Base-by-base conservation (phyloP, 305 asterid genomes). In the Petunia hybrid region DNA sequence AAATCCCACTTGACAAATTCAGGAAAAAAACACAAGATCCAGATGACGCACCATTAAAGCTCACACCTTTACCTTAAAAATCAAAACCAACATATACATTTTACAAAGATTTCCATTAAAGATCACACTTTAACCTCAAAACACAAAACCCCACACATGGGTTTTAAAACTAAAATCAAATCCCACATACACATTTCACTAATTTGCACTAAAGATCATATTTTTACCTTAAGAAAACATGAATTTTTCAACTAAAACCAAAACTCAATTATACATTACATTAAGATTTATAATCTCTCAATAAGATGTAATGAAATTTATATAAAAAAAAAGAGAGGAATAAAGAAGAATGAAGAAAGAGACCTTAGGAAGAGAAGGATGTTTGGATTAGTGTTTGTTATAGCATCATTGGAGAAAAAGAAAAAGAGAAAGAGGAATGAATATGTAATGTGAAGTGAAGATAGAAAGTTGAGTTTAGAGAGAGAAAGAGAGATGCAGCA, bases 1-100 rank as follows among this genome's bases (percentile, higher is more conserved):
- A 76, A 80, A 80, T 69, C 87, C 76, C 81, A 80, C 82, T 55
- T 70, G 67, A 80, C 74, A 69, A 41, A 68, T 74, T 41, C 75
- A 68, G 3, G 39, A n/a, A n/a, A n/a, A 8, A 82, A 80, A 77
- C 83, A 80, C 77, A 82, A 84, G 94, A 92, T 92, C 97, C 86
- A 87, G 80, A 75, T 81, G 53, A 64, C 66, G 75, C 62, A 41
- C 40, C 45, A 45, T 53, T 16, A 79, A 82, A 85, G 82, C 53
- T 57, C 55, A 80, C 53, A 74, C n/a, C 65, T 69, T 78, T 81
- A 82, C 74, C 79, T 62, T 60, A 41, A 80, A 57, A 43, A n/a
- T n/a, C n/a, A n/a, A n/a, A n/a, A n/a, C n/a, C n/a, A 69, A 64
- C 35, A 6, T 14, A 4, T 48, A 59, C 51, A 67, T 68, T 22